Evolutionary conservation across 108 stramenopile species (phyloP), one percentile per base, ranked within the genome.

Genomic region (Pinguiococcus pyrenoidosus): DNA sequence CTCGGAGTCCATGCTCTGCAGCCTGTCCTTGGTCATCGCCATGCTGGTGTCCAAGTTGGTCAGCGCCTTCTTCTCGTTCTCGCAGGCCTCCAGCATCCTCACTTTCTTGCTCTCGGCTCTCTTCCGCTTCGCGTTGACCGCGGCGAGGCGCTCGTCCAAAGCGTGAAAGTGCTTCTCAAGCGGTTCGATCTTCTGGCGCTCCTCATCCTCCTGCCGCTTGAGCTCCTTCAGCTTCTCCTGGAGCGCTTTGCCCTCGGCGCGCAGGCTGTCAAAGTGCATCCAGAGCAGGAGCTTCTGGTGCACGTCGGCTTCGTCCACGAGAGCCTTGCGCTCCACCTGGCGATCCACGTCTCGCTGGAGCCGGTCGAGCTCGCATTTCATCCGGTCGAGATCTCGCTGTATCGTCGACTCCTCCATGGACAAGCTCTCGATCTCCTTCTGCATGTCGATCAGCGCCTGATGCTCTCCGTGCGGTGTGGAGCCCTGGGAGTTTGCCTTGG

Each of bases 371-470:
- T 85, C 79, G 27, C 53, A 57, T 35, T 72, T 49, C 25, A 84
- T 51, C 13, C 56, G 36, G 6, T 71, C 37, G 22, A 86, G 35
- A 27, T 76, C 47, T 1, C 63, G 59, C 23, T 69, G 38, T 1
- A 75, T 26, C 10, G 49, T 62, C 14, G n/a, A n/a, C n/a, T n/a
- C n/a, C n/a, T n/a, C n/a, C n/a, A n/a, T n/a, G n/a, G n/a, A n/a
- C 18, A 63, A 35, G 10, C 22, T 38, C 1, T 36, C 67, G 14
- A 89, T 38, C 24, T 77, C 70, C 50, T 85, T 87, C 58, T 85
- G 77, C 21, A 87, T 89, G 52, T 95, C 86, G 1, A 72, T 21
- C 28, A 91, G n/a, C n/a, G n/a, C n/a, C n/a, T n/a, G n/a, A n/a
- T n/a, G n/a, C n/a, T n/a, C n/a, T n/a, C n/a, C n/a, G n/a, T n/a